Conservation (phyloP, 2,329 filamentous ascomycete species). For the Arachnopeziza araneosa region DNA sequence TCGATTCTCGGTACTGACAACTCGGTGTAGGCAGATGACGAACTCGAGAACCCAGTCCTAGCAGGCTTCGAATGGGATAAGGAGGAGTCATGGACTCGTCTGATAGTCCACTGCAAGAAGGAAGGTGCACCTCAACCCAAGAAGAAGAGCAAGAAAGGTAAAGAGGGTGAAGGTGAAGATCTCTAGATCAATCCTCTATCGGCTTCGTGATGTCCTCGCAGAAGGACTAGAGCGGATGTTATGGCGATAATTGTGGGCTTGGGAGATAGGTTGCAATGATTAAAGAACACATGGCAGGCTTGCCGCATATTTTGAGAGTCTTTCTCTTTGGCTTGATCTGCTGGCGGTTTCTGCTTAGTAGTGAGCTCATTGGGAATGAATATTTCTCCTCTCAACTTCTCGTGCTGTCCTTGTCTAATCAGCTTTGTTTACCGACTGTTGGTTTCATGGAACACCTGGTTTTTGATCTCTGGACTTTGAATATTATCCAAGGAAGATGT, state of each 20-base stretch:
- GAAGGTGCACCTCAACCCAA: constrained; percentile 54
- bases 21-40: constrained; percentile 70
- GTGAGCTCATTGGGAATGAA: background rate
- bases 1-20: constrained; percentile 14
- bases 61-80: constrained; percentile 96
- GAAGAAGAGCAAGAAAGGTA: constrained; percentile 61
- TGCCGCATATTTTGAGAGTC: constrained; percentile 4
- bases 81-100: constrained; percentile 81
- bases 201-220: constrained; percentile 13
- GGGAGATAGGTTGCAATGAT: background rate
- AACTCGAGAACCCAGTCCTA: constrained; percentile 81
- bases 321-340: background rate
- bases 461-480: background rate
- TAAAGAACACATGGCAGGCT: constrained; percentile 10
- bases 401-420: background rate
- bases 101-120: constrained; percentile 81
- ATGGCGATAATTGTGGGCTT: too few relatives aligned
- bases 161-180: constrained; percentile 36
- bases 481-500: background rate
- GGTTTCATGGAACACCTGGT: background rate
- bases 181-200: constrained; percentile 17
- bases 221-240: constrained; percentile 15
- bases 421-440: background rate
- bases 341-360: background rate
- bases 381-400: background rate